phyloP scores from a whole-genome alignment of 2,329 filamentous ascomycete species.

The Purpureocillium lavendulum region DNA sequence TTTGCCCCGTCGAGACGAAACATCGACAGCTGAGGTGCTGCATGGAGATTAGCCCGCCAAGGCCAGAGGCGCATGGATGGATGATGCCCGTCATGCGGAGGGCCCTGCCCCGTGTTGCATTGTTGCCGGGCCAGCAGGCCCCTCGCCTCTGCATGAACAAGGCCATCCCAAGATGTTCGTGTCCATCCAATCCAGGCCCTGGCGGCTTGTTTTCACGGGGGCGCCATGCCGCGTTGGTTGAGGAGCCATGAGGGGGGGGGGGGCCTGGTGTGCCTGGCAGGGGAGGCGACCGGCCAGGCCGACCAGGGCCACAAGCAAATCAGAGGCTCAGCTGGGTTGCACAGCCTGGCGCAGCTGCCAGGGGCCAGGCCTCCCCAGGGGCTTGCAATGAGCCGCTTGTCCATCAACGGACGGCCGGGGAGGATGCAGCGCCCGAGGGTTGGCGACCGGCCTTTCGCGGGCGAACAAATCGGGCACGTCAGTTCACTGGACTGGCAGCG shows the following conservation, averaged over 20 bases:
- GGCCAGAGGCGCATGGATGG: neutral
- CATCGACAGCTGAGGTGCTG: no score
- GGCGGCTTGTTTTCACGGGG: no score
- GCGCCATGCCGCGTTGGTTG: no score
- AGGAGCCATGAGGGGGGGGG: no score
- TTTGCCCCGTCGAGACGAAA: no score
- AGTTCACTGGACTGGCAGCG: no score
- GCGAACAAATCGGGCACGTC: no score
- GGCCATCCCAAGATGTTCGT: neutral
- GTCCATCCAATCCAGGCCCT: neutral
- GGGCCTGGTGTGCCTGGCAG: constrained; percentile 1
- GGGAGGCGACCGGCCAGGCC: neutral
- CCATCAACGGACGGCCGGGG: no score
- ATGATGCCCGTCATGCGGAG: neutral
- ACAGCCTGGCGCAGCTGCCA: constrained; percentile 3
- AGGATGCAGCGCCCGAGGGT: no score
- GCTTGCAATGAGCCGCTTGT: neutral
- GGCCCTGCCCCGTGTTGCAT: neutral
- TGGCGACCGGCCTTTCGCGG: no score
- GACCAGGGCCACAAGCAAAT: constrained; percentile 1
- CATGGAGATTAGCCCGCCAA: no score
- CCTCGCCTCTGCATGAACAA: constrained; percentile 1
- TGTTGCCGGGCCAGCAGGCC: constrained; percentile 6
- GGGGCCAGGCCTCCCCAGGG: neutral
- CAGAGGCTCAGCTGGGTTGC: constrained; percentile 2